A percentile compares a stretch with the other conserved stretches of the same genome.
Evolutionary conservation across 148 eudicot species (phyloP).

Genomic region (Rheum nobile): DNA sequence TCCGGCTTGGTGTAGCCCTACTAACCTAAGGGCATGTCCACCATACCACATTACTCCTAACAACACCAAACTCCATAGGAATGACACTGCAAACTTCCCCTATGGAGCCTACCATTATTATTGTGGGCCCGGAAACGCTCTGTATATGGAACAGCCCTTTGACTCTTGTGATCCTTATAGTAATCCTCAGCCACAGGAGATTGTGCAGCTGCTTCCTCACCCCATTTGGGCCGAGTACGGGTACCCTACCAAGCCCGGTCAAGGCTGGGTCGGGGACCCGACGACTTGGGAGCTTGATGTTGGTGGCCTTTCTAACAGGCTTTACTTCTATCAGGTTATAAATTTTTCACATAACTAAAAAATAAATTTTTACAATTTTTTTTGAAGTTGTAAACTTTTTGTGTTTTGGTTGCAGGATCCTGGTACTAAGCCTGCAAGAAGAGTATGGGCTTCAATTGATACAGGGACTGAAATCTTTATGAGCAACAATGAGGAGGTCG

Average conservation of each 20-base stretch:
- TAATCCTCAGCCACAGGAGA: constrained; percentile 78
- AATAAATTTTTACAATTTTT: too few species aligned
- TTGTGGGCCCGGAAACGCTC: constrained; percentile 69
- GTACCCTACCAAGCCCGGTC: constrained; percentile 63
- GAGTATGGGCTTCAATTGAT: constrained; percentile 73
- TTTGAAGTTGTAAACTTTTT: too few species aligned
- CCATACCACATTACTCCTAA: constrained; percentile 73
- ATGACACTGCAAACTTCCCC: constrained; percentile 56
- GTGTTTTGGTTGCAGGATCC: constrained; percentile 47
- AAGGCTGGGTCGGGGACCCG: constrained; percentile 75
- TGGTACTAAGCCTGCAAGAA: constrained; percentile 50
- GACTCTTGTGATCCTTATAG: constrained; percentile 69
- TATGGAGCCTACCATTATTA: constrained; percentile 75
- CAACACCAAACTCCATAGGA: constrained; percentile 41
- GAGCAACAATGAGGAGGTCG: constrained; percentile 49
- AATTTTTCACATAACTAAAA: too few species aligned
- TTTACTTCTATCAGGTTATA: constrained; percentile 69
- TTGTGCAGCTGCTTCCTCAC: constrained; percentile 73
- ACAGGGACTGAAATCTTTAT: constrained; percentile 77
- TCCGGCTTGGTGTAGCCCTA: constrained; percentile 52
- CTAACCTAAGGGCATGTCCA: constrained; percentile 42
- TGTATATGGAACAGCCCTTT: constrained; percentile 37
- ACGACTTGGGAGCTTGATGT: constrained; percentile 75
- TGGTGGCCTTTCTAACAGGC: constrained; percentile 68
- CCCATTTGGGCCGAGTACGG: constrained; percentile 69